Evolutionary conservation across 202 grass and related monocot species (phyloP).

Genomic region (Tripidium arundinaceum): DNA sequence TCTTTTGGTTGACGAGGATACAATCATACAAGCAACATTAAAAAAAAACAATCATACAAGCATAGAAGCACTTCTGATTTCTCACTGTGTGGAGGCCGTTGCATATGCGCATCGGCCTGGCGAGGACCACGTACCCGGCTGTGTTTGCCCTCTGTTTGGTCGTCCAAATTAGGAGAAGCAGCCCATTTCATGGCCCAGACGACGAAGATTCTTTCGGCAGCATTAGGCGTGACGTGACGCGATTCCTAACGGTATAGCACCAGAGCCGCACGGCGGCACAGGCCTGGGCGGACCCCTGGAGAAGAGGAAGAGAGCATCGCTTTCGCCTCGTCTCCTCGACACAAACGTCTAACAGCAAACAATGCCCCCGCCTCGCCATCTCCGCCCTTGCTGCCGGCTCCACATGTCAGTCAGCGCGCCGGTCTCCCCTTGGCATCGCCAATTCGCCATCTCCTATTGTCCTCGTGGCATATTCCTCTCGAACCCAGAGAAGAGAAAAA

Average conservation of each 20-base stretch:
- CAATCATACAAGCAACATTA: no score
- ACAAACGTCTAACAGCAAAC: not conserved
- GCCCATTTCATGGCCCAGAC: not conserved
- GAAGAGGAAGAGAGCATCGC: not conserved
- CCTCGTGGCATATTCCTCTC: conserved; percentile 11
- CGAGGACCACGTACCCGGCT: not conserved
- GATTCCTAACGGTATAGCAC: not conserved
- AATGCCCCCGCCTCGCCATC: conserved; percentile 10
- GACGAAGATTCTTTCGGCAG: not conserved
- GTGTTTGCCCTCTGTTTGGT: not conserved
- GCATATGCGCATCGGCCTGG: no score
- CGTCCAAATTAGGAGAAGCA: not conserved
- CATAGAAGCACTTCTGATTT: no score
- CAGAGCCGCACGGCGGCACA: not conserved
- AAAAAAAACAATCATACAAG: no score
- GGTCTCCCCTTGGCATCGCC: not conserved
- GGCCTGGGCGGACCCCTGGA: not conserved
- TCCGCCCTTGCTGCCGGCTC: not conserved
- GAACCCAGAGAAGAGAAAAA: not conserved
- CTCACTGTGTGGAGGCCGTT: no score
- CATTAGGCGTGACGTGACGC: not conserved
- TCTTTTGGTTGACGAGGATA: no score
- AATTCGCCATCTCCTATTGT: not conserved
- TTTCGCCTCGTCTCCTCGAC: not conserved
- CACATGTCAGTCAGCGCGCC: not conserved